Conservation (phyloP, 768 basidiomycete genomes). For the Auricularia auricula-judae region DNA sequence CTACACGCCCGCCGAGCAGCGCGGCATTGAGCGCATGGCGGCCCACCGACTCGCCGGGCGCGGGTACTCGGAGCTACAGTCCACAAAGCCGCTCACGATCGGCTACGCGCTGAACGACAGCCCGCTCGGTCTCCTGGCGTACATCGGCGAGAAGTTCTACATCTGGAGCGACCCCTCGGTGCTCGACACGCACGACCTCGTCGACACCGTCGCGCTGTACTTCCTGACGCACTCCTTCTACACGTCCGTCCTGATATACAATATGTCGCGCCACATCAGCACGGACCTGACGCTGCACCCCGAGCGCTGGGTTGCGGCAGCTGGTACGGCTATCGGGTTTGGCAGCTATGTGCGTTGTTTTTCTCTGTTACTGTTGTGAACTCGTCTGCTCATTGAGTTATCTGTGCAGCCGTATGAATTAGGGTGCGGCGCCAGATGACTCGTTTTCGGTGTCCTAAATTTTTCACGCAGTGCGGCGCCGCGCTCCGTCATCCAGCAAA, state of each 20-base stretch:
- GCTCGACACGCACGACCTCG: slow-evolving; percentile 8
- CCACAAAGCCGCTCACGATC: slow-evolving; percentile 11
- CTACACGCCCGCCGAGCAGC: background rate
- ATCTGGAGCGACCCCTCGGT: slow-evolving; percentile 11
- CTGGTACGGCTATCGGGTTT: slow-evolving; percentile 8
- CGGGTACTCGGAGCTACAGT: background rate
- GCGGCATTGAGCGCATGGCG: background rate
- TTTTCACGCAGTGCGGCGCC: background rate
- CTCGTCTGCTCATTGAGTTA: background rate
- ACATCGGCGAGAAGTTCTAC: slow-evolving; percentile 13
- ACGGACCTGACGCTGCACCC: slow-evolving; percentile 3
- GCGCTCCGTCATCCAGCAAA: background rate
- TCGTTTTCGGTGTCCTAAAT: no score
- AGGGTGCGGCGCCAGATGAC: background rate
- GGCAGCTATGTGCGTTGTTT: slow-evolving; percentile 5
- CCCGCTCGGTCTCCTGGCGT: slow-evolving; percentile 10
- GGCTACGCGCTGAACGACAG: slow-evolving; percentile 10
- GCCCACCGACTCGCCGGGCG: background rate
- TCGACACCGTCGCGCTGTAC: slow-evolving; percentile 13
- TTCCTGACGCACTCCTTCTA: slow-evolving; percentile 10
- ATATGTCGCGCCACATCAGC: slow-evolving; percentile 1
- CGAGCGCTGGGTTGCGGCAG: slow-evolving; percentile 5
- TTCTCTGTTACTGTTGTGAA: background rate
- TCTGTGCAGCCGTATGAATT: background rate
- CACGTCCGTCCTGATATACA: slow-evolving; percentile 12